Evolutionary conservation across 2,329 filamentous ascomycete species (phyloP).

Genomic region (Talaromyces sp.): DNA sequence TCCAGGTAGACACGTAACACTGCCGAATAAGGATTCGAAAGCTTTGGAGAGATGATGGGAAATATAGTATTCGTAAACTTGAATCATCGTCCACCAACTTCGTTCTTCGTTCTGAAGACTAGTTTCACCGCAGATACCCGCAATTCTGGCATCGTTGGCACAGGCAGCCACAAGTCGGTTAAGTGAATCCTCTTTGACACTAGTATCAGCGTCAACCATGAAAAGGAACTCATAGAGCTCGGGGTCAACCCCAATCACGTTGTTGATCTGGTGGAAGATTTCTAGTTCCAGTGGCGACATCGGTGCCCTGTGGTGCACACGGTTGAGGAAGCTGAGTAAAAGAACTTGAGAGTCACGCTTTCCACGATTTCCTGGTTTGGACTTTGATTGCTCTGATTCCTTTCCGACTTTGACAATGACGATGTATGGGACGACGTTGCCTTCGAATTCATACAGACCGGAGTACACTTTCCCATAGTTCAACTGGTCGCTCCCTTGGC

Average conservation of each 20-base stretch:
- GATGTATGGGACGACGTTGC: constrained; percentile 93
- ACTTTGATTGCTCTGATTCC: constrained; percentile 83
- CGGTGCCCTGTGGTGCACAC: constrained; percentile 85
- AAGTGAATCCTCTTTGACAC: constrained; percentile 83
- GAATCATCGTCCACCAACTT: constrained; percentile 99
- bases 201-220: constrained; percentile 97
- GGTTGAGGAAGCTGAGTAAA: constrained; percentile 95
- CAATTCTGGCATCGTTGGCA: constrained; percentile 91
- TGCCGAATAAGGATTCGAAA: constrained; percentile 96
- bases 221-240: constrained; percentile 95
- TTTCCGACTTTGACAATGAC: constrained; percentile 97
- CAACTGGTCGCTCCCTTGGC: constrained; percentile 81
- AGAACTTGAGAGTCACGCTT: constrained; percentile 98
- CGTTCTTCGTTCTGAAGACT: constrained; percentile 91
- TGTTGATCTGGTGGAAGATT: constrained; percentile 99
- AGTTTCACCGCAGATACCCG: constrained; percentile 95
- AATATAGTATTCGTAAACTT: constrained; percentile 99
- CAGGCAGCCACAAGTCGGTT: constrained; percentile 91
- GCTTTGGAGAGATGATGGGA: constrained; percentile 95
- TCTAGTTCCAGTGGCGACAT: constrained; percentile 97
- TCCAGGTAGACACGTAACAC: constrained; percentile 96
- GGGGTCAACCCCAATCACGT: constrained; percentile 96
- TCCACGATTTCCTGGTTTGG: constrained; percentile 95
- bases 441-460: constrained; percentile 93
- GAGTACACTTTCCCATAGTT: constrained; percentile 99